These are phyloP conservation scores for Penicillium palitans DNA, from an alignment of 2,329 filamentous ascomycete species.

Conservation along the genomic window DNA sequence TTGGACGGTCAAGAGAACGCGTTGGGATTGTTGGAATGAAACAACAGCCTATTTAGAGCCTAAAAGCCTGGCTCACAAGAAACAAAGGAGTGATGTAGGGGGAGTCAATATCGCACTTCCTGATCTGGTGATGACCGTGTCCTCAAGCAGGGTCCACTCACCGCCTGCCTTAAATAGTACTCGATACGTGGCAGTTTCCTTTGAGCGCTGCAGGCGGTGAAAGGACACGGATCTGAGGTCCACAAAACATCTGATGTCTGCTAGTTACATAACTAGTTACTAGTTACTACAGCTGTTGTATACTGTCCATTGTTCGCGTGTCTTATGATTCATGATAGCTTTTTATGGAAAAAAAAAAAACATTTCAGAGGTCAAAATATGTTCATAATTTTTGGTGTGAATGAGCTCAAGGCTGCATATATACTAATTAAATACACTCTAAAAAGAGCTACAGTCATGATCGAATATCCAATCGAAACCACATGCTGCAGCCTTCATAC, in stretches of 20 bases:
- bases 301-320: neutral
- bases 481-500: constrained; percentile 14
- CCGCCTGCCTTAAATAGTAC: constrained; percentile 29
- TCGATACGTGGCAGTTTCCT: constrained; percentile 10
- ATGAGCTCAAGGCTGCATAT: constrained; percentile 15
- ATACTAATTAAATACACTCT: neutral
- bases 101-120: constrained; percentile 30
- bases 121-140: constrained; percentile 43
- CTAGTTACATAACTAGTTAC: neutral
- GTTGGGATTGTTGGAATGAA: neutral
- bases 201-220: constrained; percentile 22
- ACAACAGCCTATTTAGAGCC: constrained; percentile 6
- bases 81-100: constrained; percentile 28
- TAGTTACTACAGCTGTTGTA: neutral
- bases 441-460: constrained; percentile 3
- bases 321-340: neutral
- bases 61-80: constrained; percentile 17
- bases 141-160: constrained; percentile 32
- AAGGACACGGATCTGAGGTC: neutral
- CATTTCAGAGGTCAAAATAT: neutral
- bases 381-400: neutral
- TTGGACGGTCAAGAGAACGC: constrained; percentile 6
- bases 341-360: neutral
- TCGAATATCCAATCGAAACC: constrained; percentile 18
- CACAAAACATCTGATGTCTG: neutral